Base-by-base conservation (phyloP, 805 yeast genomes). In the Teunomyces funiuensis region DNA sequence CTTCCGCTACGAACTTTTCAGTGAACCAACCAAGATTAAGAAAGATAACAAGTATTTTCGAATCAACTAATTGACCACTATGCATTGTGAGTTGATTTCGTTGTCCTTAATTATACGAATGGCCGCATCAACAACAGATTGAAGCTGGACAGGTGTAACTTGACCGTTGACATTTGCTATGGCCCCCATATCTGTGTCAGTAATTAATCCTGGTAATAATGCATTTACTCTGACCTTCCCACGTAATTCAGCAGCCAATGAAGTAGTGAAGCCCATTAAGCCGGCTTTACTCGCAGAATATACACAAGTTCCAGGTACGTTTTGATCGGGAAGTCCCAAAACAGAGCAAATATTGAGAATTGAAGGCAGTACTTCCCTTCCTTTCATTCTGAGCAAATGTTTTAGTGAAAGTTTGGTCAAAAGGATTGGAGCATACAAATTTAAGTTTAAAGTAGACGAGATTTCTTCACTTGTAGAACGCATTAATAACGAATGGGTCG, bases 261-360 rank as follows among this genome's bases (percentile, higher is more conserved):
- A 58, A 33, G 67, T 61, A 0, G 88, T 76, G 50, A 87, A 79
- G 3, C 83, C 83, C 36, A 76, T 61, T 3, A 88, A 53, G 0
- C 88, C 96, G 0, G 83, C 81, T 54, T 88, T 88, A 40, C 84
- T 67, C 0, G 89, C 85, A 0, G 83, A 65, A 51, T 88, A 88
- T 0, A 82, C 82, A 0, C 79, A 47, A 0, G 88, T 73, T 1
- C 95, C 95, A 3, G 75, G 72, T 0, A 67, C 46, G 1, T 51
- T 46, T 4, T 50, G 37, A 8, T 58, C 56, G 0, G 71, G 63
- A 3, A 65, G 33, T 0, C 84, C 79, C 16, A 88, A 62, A 6
- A 83, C 71, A 0, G 95, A 85, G 2, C 91, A 77, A 1, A 88
- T 61, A 53, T 84, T 86, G 23, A 87, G 53, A 10, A 88, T 77